Percentiles rank a stretch among this genome's conserved stretches.
These are phyloP conservation scores for Termitomyces sp. DNA, from an alignment of 768 basidiomycete genomes.

Conservation along the genomic window DNA sequence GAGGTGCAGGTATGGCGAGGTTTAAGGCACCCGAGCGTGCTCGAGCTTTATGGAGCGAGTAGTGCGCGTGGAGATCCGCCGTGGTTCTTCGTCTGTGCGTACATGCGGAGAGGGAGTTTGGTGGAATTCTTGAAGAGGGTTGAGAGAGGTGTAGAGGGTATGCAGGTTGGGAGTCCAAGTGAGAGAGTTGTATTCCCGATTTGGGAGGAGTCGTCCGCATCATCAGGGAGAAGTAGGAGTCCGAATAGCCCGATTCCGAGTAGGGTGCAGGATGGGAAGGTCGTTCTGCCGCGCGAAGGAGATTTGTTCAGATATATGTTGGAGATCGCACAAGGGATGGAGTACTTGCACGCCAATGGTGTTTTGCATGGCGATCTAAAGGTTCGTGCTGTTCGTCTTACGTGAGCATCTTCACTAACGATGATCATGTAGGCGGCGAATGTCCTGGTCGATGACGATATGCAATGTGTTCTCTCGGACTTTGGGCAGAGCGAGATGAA, in stretches of 20 bases:
- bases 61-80: slow-evolving; percentile 66
- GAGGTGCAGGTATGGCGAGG: slow-evolving; percentile 73
- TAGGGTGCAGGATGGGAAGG: background rate
- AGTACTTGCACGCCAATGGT: slow-evolving; percentile 65
- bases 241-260: background rate
- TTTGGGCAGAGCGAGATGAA: slow-evolving; percentile 84
- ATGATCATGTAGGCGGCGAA: slow-evolving; percentile 53
- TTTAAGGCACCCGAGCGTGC: slow-evolving; percentile 65
- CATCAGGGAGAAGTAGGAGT: background rate
- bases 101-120: slow-evolving; percentile 62
- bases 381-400: slow-evolving; percentile 32
- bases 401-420: background rate
- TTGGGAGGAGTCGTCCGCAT: slow-evolving; percentile 1
- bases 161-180: too few relatives aligned
- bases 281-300: slow-evolving; percentile 11
- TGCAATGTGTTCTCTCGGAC: slow-evolving; percentile 72
- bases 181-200: slow-evolving; percentile 5
- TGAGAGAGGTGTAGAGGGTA: slow-evolving; percentile 9
- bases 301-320: slow-evolving; percentile 61
- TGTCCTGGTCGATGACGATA: slow-evolving; percentile 66
- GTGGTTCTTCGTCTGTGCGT: slow-evolving; percentile 80
- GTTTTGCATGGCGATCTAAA: slow-evolving; percentile 83
- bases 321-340: slow-evolving; percentile 80
- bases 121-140: slow-evolving; percentile 51
- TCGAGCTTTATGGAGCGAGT: slow-evolving; percentile 76